Percentiles rank a stretch among this genome's conserved stretches.
Evolutionary conservation across 768 basidiomycete genomes (phyloP).

Genomic region (Cystobasidium onofrii): DNA sequence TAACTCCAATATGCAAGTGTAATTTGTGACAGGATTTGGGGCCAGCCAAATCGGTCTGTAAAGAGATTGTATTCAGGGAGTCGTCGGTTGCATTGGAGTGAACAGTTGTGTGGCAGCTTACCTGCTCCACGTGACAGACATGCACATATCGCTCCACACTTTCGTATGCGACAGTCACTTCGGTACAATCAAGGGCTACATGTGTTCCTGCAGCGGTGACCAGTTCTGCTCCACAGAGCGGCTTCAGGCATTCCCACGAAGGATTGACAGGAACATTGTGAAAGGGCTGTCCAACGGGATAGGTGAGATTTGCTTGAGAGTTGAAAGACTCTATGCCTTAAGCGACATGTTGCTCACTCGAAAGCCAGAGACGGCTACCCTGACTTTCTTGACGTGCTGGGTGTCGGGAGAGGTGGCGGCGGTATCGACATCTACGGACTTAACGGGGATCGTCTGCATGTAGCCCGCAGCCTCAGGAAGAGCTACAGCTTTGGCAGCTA

Average conservation of each 20-base stretch:
- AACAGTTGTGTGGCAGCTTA: too few relatives aligned
- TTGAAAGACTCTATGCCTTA: too few relatives aligned
- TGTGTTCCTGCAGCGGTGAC: neutral
- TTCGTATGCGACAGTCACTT: conserved; percentile 10
- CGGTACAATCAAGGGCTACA: neutral
- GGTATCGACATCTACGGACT: too few relatives aligned
- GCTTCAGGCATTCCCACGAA: conserved; percentile 3
- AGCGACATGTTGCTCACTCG: too few relatives aligned
- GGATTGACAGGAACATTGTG: conserved; percentile 13
- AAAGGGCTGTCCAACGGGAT: conserved; percentile 21
- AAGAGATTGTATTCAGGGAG: neutral
- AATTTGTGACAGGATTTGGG: neutral
- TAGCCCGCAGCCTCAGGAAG: too few relatives aligned
- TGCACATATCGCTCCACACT: neutral
- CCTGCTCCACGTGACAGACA: neutral
- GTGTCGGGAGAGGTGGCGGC: too few relatives aligned
- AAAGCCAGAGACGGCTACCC: too few relatives aligned
- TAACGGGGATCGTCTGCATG: too few relatives aligned
- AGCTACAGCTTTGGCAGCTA: too few relatives aligned
- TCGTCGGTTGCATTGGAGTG: too few relatives aligned
- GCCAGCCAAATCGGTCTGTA: neutral
- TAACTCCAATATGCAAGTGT: conserved; percentile 9
- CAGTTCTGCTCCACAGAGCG: neutral
- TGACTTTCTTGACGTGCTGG: too few relatives aligned
- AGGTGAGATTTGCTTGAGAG: too few relatives aligned